A percentile compares a stretch with the other conserved stretches of the same genome.
These are phyloP conservation scores for Picochlorum sp. DNA, from an alignment of 139 green algal genomes.

Conservation along the genomic window DNA sequence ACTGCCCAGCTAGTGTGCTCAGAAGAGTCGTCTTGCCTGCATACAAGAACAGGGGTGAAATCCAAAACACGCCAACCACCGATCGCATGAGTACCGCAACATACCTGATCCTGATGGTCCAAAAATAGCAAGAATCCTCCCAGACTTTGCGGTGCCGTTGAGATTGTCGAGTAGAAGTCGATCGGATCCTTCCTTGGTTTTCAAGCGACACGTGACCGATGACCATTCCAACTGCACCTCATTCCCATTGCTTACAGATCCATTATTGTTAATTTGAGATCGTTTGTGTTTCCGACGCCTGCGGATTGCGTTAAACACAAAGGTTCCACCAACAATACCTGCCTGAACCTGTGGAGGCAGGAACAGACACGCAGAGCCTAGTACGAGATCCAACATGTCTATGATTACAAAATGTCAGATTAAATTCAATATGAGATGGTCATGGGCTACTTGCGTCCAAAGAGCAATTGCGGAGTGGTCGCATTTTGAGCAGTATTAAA, in stretches of 20 bases:
- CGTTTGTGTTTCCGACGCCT: not conserved
- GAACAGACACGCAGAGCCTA: conserved; percentile 26
- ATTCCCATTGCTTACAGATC: not conserved
- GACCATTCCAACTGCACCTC: conserved; percentile 26
- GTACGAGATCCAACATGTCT: conserved; percentile 23
- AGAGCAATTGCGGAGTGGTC: too few relatives aligned
- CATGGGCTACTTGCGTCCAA: too few relatives aligned
- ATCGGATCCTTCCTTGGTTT: conserved; percentile 18
- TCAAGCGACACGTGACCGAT: conserved; percentile 21
- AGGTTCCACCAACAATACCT: not conserved
- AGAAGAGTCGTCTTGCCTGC: conserved; percentile 75
- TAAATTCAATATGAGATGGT: too few relatives aligned
- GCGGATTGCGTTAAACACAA: not conserved
- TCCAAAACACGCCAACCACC: too few relatives aligned
- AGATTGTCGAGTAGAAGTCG: conserved; percentile 16
- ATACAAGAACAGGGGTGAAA: not conserved
- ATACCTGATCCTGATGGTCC: conserved; percentile 23
- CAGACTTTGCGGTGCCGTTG: conserved; percentile 11
- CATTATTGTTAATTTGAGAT: not conserved
- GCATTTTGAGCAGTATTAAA: too few relatives aligned
- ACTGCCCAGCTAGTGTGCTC: conserved; percentile 56
- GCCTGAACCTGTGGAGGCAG: conserved; percentile 14
- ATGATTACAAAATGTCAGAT: too few relatives aligned
- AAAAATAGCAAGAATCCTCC: conserved; percentile 44
- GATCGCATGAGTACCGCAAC: not conserved